Conservation (phyloP, 75 land plant species). For the Cunninghamia lanceolata region DNA sequence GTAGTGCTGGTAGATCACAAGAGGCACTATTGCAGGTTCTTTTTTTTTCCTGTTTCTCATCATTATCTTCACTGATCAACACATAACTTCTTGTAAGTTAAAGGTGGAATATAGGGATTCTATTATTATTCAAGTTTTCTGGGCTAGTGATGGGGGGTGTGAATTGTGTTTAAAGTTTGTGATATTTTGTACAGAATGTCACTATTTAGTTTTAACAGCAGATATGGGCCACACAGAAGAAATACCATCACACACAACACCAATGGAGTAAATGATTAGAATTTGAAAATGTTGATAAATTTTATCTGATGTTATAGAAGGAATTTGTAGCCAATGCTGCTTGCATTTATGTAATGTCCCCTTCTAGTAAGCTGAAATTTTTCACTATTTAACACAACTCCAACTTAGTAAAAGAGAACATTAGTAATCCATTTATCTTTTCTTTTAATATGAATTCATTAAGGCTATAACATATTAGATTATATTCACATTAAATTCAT, state of each 20-base stretch:
- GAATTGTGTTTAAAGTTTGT: background rate
- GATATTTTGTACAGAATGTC: background rate
- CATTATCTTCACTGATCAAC: background rate
- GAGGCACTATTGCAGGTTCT: slow-evolving; percentile 77
- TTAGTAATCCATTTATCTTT: too few relatives aligned
- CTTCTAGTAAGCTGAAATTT: too few relatives aligned
- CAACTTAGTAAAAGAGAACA: too few relatives aligned
- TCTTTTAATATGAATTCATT: too few relatives aligned
- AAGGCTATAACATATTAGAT: too few relatives aligned
- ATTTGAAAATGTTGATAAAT: background rate
- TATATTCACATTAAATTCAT: too few relatives aligned
- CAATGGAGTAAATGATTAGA: background rate
- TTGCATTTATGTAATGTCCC: too few relatives aligned
- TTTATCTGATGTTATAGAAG: background rate
- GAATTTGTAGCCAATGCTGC: background rate
- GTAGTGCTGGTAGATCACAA: slow-evolving; percentile 69
- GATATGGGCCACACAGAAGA: background rate
- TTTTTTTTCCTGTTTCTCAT: slow-evolving; percentile 7
- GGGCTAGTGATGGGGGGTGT: too few relatives aligned
- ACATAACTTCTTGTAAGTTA: background rate
- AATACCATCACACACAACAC: background rate
- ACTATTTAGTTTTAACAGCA: slow-evolving; percentile 1
- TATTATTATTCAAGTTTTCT: background rate
- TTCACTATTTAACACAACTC: too few relatives aligned
- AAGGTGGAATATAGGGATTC: background rate